Evolutionary conservation across 1,139 yeast genomes (phyloP).

Genomic region (Zygosaccharomyces sapae): DNA sequence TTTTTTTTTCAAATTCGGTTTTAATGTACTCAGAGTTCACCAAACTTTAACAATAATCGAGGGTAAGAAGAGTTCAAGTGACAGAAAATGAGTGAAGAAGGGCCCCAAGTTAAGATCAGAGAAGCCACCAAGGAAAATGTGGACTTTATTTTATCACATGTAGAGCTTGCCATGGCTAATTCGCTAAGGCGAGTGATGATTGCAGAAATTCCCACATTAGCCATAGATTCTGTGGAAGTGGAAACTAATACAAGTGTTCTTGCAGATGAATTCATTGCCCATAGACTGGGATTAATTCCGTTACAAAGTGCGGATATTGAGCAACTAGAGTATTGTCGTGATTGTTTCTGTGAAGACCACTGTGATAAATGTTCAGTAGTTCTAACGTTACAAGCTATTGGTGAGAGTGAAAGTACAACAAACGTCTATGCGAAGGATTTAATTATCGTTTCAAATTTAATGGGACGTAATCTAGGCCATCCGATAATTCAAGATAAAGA

Average conservation of each 20-base stretch:
- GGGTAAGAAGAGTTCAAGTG: neutral
- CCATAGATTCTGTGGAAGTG: slow-evolving; percentile 93
- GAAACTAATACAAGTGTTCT: slow-evolving; percentile 89
- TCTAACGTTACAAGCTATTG: slow-evolving; percentile 77
- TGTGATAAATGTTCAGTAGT: slow-evolving; percentile 93
- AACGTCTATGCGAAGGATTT: slow-evolving; percentile 87
- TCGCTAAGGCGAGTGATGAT: slow-evolving; percentile 87
- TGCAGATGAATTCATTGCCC: slow-evolving; percentile 95
- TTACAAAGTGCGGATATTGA: slow-evolving; percentile 82
- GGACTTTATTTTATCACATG: slow-evolving; percentile 82
- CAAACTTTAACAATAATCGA: neutral
- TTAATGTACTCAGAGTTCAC: neutral
- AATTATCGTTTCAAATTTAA: slow-evolving; percentile 46
- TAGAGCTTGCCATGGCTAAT: slow-evolving; percentile 88
- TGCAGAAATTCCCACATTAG: slow-evolving; percentile 93
- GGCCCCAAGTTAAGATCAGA: slow-evolving; percentile 85
- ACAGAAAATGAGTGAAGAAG: slow-evolving; percentile 40
- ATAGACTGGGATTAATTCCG: slow-evolving; percentile 88
- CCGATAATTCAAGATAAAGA: slow-evolving; percentile 80
- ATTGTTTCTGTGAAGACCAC: slow-evolving; percentile 96
- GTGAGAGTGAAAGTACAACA: slow-evolving; percentile 84
- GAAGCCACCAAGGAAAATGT: slow-evolving; percentile 81
- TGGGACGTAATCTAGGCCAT: slow-evolving; percentile 55
- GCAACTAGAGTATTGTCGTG: slow-evolving; percentile 74
- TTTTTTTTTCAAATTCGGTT: neutral